Evolutionary conservation across 192 early-diverging fungal genomes (phyloP), one percentile per base, ranked within the genome.

Genomic region (Kickxella alabastrina): DNA sequence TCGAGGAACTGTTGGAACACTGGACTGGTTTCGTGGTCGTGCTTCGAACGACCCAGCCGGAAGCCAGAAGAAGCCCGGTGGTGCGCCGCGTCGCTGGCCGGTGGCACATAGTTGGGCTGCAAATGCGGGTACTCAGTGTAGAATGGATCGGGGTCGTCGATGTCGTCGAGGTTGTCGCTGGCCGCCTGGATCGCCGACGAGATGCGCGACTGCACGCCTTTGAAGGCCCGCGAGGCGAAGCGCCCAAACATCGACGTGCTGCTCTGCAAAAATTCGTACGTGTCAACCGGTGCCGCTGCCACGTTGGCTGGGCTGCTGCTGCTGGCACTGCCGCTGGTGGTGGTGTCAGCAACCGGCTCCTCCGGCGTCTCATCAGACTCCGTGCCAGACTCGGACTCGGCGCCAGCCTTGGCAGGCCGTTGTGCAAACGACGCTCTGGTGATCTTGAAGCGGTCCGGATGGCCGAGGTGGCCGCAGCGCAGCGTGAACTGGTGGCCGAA

Each of bases 1-100:
- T 99, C 96, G 12, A 99, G 77, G 55, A 97, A 99, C 75, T 99
- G 96, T 34, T 93, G 87, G 65, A 99, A 99, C 10, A 99, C 85
- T 10, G 96, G 96, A 22, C 88, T 89, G 0, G 91, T 88, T 60
- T 99, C 96, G 13, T 81, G 68, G 48, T 83, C 80, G 43, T 85
- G 85, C 32, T 68, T 63, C 25, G 65, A 29, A n/a, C 52, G 50
- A 17, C 62, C 62, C 18, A 73, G 51, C 24, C 62, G 49, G 53
- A 72, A 72, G 29, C 58, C 62, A 18, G 40, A 25, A 32, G 57
- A 43, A 6, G 15, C 3, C 21, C 15, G 1, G 29, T 6, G n/a
- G 31, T 1, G 46, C 4, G 15, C 25, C 17, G 9, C 17, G n/a
- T 15, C 10, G 17, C n/a, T 18, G 14, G 24, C 6, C 8, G 44